phyloP scores from a whole-genome alignment of 2,329 filamentous ascomycete genomes.

The Claviceps pusilla region DNA sequence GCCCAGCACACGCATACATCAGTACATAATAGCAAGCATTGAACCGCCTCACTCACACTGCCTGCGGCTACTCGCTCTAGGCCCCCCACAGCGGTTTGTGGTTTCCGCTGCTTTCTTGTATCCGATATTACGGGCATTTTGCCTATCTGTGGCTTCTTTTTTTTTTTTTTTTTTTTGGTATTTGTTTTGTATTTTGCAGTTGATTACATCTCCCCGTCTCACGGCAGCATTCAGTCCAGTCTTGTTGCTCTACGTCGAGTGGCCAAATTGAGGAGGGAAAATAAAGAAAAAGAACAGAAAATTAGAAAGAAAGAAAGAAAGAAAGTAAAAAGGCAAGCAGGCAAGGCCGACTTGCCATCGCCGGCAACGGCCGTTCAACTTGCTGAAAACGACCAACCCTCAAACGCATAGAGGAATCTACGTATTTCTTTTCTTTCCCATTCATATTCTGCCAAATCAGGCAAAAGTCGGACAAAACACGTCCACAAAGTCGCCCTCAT shows the following conservation, averaged over 20 bases:
- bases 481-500: neutral
- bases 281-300: neutral
- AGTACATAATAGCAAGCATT: slow-evolving; percentile 30
- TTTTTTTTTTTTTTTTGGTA: neutral
- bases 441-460: neutral
- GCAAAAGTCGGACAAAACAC: neutral
- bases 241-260: neutral
- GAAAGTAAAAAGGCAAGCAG: too few relatives aligned
- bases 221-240: slow-evolving; percentile 9
- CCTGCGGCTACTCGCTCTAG: slow-evolving; percentile 12
- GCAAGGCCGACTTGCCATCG: slow-evolving; percentile 9
- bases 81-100: slow-evolving; percentile 21
- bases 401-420: neutral
- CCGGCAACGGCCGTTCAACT: slow-evolving; percentile 23
- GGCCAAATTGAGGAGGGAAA: neutral
- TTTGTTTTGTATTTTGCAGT: neutral
- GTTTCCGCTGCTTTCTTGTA: slow-evolving; percentile 19
- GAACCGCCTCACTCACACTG: slow-evolving; percentile 22
- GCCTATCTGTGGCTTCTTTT: slow-evolving; percentile 1
- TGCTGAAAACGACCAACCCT: neutral
- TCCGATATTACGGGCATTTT: slow-evolving; percentile 18
- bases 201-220: slow-evolving; percentile 8
- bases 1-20: slow-evolving; percentile 19
- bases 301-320: slow-evolving; percentile 4
- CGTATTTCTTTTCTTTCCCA: neutral